Conservation (phyloP, 2,329 filamentous ascomycete species). For the Coccinonectria pachysandricola region DNA sequence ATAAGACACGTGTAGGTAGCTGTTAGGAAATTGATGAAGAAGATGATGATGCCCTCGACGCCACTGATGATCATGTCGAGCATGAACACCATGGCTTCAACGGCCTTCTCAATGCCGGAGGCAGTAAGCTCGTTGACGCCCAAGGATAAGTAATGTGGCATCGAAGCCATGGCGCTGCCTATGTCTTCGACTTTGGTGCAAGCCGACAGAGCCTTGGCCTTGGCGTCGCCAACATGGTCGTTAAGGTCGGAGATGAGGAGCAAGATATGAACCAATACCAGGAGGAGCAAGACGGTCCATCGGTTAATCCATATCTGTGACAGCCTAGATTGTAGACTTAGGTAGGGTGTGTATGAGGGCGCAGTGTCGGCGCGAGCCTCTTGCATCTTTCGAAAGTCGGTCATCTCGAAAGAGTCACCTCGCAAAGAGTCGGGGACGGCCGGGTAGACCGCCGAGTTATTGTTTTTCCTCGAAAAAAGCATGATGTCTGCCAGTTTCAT, state of each 20-base stretch:
- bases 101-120: constrained; percentile 66
- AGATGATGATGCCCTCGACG: constrained; percentile 79
- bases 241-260: constrained; percentile 65
- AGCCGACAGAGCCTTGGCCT: constrained; percentile 72
- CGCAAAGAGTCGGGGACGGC: constrained; percentile 28
- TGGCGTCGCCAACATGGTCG: constrained; percentile 64
- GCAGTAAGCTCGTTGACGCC: constrained; percentile 84
- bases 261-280: constrained; percentile 74
- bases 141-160: constrained; percentile 87
- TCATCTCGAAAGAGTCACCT: constrained; percentile 27
- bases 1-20: constrained; percentile 86
- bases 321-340: constrained; percentile 77
- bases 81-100: constrained; percentile 70
- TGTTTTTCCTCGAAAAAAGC: constrained; percentile 25
- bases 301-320: constrained; percentile 97
- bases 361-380: constrained; percentile 42
- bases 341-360: constrained; percentile 75
- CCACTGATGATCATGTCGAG: constrained; percentile 70
- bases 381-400: constrained; percentile 21
- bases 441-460: constrained; percentile 23
- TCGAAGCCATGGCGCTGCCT: constrained; percentile 91
- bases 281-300: constrained; percentile 83
- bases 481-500: too few species aligned
- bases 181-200: constrained; percentile 89
- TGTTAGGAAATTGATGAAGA: constrained; percentile 85